These are phyloP conservation scores for Fusarium sp. DNA, from an alignment of 2,329 filamentous ascomycete genomes.

Conservation along the genomic window DNA sequence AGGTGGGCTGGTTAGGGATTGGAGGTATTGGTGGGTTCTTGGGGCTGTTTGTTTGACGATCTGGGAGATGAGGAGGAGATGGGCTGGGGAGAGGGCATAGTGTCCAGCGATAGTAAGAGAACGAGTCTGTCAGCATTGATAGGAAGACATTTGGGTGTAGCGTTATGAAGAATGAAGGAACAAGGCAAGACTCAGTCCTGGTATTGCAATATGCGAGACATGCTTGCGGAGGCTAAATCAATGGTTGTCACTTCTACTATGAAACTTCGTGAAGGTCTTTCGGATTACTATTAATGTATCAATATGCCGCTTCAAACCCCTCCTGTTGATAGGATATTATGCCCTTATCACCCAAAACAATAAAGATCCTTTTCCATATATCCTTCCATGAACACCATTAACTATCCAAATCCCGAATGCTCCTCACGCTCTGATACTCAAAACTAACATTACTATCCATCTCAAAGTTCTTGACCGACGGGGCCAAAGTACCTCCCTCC, in stretches of 20 bases:
- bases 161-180: too few relatives aligned
- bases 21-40: conserved; percentile 5
- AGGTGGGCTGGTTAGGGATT: not conserved
- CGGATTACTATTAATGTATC: not conserved
- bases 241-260: too few relatives aligned
- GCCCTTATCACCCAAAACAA: not conserved
- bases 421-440: not conserved
- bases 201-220: too few relatives aligned
- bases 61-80: not conserved
- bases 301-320: not conserved
- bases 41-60: not conserved
- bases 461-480: conserved; percentile 3
- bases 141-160: too few relatives aligned
- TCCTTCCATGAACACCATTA: not conserved
- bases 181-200: too few relatives aligned
- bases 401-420: not conserved
- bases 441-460: not conserved
- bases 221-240: too few relatives aligned
- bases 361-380: accelerated
- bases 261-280: too few relatives aligned
- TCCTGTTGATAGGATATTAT: not conserved
- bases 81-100: not conserved
- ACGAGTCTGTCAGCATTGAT: too few relatives aligned
- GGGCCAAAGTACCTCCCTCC: not conserved
- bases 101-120: too few relatives aligned